A percentile compares a stretch with the other conserved stretches of the same genome.
phyloP scores from a whole-genome alignment of 2,329 filamentous ascomycete genomes.

The Drechmeria coniospora region DNA sequence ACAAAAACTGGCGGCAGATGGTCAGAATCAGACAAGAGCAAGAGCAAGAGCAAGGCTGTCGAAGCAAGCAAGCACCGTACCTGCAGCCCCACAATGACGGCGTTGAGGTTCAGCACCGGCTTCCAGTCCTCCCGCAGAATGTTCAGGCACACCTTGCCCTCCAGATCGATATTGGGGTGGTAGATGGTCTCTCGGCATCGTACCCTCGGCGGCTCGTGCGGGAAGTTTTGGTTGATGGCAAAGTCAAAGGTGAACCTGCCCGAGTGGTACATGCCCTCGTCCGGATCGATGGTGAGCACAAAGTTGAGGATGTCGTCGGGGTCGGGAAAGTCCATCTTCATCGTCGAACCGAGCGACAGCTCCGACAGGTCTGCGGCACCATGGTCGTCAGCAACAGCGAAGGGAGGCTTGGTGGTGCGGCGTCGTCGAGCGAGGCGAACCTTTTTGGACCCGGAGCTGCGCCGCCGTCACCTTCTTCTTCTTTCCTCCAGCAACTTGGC shows the following conservation, averaged over 20 bases:
- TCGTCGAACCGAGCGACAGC: slow-evolving; percentile 61
- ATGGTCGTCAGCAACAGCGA: too few relatives aligned
- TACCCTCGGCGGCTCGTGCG: slow-evolving; percentile 94
- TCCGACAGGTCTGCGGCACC: slow-evolving; percentile 59
- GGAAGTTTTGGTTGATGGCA: slow-evolving; percentile 85
- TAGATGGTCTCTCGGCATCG: slow-evolving; percentile 97
- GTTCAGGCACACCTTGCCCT: slow-evolving; percentile 96
- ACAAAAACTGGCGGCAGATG: slow-evolving; percentile 56
- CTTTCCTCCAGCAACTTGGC: slow-evolving; percentile 54
- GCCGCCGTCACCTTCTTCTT: slow-evolving; percentile 99
- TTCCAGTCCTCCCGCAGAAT: slow-evolving; percentile 98
- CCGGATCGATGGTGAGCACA: slow-evolving; percentile 64
- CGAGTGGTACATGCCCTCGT: slow-evolving; percentile 78
- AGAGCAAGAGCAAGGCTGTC: too few relatives aligned
- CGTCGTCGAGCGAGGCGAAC: slow-evolving; percentile 27
- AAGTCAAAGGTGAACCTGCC: slow-evolving; percentile 84
- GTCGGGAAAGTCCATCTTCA: slow-evolving; percentile 69
- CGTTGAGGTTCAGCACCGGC: slow-evolving; percentile 90
- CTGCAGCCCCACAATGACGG: slow-evolving; percentile 87
- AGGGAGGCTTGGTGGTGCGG: too few relatives aligned
- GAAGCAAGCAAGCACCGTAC: too few relatives aligned
- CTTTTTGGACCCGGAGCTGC: slow-evolving; percentile 90
- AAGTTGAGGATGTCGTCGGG: slow-evolving; percentile 80
- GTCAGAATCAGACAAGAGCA: too few relatives aligned
- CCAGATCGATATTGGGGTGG: slow-evolving; percentile 94